A percentile compares a stretch with the other conserved stretches of the same genome.
Conservation (phyloP, 2,329 filamentous ascomycete species). For the Rhynchosporium agropyri region DNA sequence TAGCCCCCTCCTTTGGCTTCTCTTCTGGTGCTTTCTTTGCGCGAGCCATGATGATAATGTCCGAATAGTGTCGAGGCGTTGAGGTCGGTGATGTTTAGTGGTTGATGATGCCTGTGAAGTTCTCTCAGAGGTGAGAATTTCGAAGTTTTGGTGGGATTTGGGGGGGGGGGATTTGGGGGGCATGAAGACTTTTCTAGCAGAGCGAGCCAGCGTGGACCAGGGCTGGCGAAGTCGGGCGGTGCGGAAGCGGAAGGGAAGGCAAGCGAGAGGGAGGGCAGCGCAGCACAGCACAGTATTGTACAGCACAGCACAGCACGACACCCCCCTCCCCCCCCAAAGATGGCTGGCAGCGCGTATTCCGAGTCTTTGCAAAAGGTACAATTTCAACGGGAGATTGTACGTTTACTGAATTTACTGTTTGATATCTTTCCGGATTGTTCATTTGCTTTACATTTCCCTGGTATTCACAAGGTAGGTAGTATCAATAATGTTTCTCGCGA, state of each 20-base stretch:
- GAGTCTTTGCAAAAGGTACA: neutral
- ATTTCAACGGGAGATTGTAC: neutral
- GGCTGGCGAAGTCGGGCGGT: neutral
- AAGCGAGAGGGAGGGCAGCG: neutral
- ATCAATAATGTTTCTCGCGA: neutral
- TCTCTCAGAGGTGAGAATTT: conserved; percentile 3
- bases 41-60: conserved; percentile 44
- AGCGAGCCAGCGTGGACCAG: no score
- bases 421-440: neutral
- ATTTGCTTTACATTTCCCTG: neutral
- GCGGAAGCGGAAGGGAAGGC: neutral
- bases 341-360: conserved; percentile 7
- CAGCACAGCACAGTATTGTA: neutral
- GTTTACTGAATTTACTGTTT: neutral
- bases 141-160: conserved; percentile 3
- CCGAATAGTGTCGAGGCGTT: conserved; percentile 32
- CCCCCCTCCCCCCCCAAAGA: neutral
- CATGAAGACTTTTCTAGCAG: neutral
- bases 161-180: neutral
- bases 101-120: neutral
- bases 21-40: conserved; percentile 45
- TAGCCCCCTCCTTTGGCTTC: conserved; percentile 34
- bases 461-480: neutral
- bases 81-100: conserved; percentile 21
- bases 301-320: neutral